phyloP scores from a whole-genome alignment of 768 basidiomycete genomes.

The Rhodocollybia butyracea region DNA sequence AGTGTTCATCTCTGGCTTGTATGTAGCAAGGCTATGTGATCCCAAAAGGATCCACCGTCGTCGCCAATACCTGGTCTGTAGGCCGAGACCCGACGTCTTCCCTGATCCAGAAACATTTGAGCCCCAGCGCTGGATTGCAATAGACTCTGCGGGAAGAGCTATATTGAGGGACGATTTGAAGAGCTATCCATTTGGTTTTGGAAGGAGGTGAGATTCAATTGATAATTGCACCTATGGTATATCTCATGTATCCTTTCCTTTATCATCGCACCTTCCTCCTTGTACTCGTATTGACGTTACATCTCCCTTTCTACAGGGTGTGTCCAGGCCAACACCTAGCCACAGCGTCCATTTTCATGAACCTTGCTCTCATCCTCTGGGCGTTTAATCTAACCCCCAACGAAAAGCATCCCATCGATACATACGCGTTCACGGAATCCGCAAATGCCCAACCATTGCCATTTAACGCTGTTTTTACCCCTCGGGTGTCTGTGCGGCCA shows the following conservation, averaged over 20 bases:
- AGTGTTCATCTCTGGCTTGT: no score
- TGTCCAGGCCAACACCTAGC: conserved; percentile 68
- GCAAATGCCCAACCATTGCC: conserved; percentile 62
- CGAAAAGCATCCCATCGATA: conserved; percentile 53
- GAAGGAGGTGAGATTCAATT: conserved; percentile 33
- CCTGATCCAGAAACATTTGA: conserved; percentile 57
- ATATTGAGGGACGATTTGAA: conserved; percentile 49
- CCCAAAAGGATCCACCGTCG: no score
- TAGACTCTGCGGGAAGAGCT: conserved; percentile 39
- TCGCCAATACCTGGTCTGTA: conserved; percentile 49
- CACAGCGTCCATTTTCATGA: conserved; percentile 54
- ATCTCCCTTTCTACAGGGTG: conserved; percentile 19
- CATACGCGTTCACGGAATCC: conserved; percentile 57
- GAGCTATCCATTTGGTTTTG: conserved; percentile 55
- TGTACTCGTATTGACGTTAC: not conserved
- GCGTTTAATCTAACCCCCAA: conserved; percentile 57
- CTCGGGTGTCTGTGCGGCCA: not conserved
- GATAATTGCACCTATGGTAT: no score
- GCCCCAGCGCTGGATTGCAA: conserved; percentile 54
- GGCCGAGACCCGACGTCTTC: conserved; percentile 46
- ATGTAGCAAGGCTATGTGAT: conserved; percentile 50
- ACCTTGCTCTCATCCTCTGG: conserved; percentile 61
- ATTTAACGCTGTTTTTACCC: conserved; percentile 44
- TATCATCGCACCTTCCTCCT: no score
- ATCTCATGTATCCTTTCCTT: no score